Evolutionary conservation across 257 asterid species (phyloP), one percentile per base, ranked within the genome.

Genomic region (Nicotiana obtusifolia): DNA sequence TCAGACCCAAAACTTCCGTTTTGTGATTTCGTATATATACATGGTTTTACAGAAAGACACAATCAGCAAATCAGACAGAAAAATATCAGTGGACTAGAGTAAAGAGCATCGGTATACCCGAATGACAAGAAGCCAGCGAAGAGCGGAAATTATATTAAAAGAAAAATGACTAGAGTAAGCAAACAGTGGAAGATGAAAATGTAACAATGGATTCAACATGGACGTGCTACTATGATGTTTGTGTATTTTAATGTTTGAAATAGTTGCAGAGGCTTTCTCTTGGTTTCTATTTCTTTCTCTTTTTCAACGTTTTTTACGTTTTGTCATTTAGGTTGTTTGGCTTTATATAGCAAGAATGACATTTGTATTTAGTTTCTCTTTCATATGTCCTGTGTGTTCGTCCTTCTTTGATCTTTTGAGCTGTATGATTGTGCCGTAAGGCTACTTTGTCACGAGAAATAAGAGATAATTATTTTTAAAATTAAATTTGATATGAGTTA

Each of bases 1-100:
- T 84, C 66, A 81, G 80, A 85, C 64, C 60, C 81, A 59, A 20
- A 47, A 76, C 16, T 57, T 56, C 65, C 13, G 30, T 75, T 79
- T 64, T 19, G 49, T 57, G 13, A 19, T 15, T 47, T 44, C 20
- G 71, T 71, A 35, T 76, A 59, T 57, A 76, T 54, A 81, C 56
- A 57, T 77, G 54, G 10, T 53, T 77, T 28, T 4, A 35, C 44
- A 1, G 33, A 6, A 7, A 75, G 33, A 13, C 24, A 20, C 20
- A 44, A 14, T 44, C 31, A 41, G 22, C 78, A 7, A 69, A 16
- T 47, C 17, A 16, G 14, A 10, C 10, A 31, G n/a, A 16, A 65
- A 62, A 4, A 64, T 15, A 30, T 6, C 73, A 59, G 41, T 35
- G 64, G 76, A 67, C n/a, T n/a, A n/a, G n/a, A n/a, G n/a, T 10